A percentile compares a stretch with the other conserved stretches of the same genome.
Evolutionary conservation across 495 filamentous ascomycete genomes (phyloP).

Genomic region (Baudoinia panamericana): DNA sequence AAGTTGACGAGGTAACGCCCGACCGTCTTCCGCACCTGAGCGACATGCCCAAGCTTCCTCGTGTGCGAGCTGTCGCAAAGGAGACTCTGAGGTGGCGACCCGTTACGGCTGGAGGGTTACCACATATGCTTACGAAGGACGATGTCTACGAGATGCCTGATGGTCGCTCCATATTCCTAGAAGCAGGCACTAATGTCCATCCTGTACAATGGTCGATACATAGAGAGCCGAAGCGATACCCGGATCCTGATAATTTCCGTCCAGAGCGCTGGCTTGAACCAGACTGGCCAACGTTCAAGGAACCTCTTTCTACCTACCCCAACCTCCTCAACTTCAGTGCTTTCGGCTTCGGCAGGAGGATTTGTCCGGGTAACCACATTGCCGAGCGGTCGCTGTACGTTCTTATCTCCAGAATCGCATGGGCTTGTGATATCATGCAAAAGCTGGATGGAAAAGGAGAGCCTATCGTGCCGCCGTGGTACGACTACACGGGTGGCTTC

Average conservation of each 20-base stretch:
- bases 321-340: slow-evolving; percentile 21
- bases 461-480: slow-evolving; percentile 36
- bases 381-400: slow-evolving; percentile 42
- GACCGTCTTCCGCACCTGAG: slow-evolving; percentile 21
- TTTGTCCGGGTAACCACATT: slow-evolving; percentile 34
- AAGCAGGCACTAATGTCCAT: slow-evolving; percentile 24
- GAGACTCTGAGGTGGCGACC: slow-evolving; percentile 30
- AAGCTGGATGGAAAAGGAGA: slow-evolving; percentile 29
- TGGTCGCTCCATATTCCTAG: slow-evolving; percentile 21
- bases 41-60: slow-evolving; percentile 13
- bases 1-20: slow-evolving; percentile 22
- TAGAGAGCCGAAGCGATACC: slow-evolving; percentile 27
- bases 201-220: slow-evolving; percentile 25
- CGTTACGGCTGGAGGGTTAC: slow-evolving; percentile 23
- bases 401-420: slow-evolving; percentile 39
- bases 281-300: slow-evolving; percentile 23
- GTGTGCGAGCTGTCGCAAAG: slow-evolving; percentile 21
- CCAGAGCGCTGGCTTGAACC: slow-evolving; percentile 30
- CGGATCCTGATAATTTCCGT: slow-evolving; percentile 28
- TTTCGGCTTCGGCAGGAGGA: slow-evolving; percentile 28
- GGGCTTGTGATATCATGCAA: slow-evolving; percentile 40
- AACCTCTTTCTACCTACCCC: slow-evolving; percentile 24
- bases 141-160: slow-evolving; percentile 22
- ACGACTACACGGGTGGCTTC: slow-evolving; percentile 39
- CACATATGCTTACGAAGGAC: slow-evolving; percentile 24